Base-by-base conservation (phyloP, 2,329 filamentous ascomycete species). In the Hypoxylon sp. region DNA sequence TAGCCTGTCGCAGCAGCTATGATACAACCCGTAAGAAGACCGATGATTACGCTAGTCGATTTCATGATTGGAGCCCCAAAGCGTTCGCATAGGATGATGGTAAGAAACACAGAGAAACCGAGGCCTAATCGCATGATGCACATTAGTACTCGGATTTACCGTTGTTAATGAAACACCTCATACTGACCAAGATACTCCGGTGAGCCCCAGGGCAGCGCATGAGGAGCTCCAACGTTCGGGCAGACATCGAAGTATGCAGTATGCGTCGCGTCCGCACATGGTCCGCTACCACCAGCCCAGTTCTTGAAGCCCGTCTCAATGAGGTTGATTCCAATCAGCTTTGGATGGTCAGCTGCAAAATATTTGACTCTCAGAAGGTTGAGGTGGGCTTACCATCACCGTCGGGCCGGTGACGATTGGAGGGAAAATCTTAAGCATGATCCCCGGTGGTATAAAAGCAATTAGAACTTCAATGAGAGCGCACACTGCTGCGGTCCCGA, bases 31-130 rank as follows among this genome's bases (percentile, higher is more conserved):
- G 91, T 84, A 0, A 93, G 85, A 4, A 94, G 84, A 13, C 93
- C 92, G 62, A 93, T 84, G 46, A 94, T 88, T 32, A 95, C 92
- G 31, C 90, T 89, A 6, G 89, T 91, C 2, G 89, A 92, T 77
- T 94, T 94, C 91, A 96, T 94, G 71, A 96, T 91, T 0, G 93
- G 93, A 0, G 92, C 87, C 1, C 93, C 93, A 73, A 94, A 94
- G 10, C 92, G 88, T 79, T 96, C 93, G 77, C 91, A 93, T 11
- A 95, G 77, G 67, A 96, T 90, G 75, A 96, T 95, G 29, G 91
- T 92, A 48, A 91, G 73, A 76, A 95, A 95, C 37, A 94, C 93
- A 48, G 89, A 89, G 81, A 96, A 94, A 0, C 93, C 93, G 1
- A 96, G 86, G 11, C 86, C 79, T 78, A 19, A 2, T 35, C 1